phyloP scores from a whole-genome alignment of 257 asterid species.

The Solanum bulbocastanum region DNA sequence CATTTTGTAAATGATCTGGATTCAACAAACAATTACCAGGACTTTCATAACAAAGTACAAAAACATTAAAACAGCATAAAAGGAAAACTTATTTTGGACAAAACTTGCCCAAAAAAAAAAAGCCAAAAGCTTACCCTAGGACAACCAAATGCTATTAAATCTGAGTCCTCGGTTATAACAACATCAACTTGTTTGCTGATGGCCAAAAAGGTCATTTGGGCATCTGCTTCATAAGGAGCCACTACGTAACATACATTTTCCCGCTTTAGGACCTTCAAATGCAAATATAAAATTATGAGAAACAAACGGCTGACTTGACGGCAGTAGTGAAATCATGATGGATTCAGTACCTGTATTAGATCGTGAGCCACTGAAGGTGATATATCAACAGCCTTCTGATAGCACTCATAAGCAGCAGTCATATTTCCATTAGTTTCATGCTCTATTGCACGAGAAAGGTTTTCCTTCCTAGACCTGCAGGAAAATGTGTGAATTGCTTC shows the following conservation, averaged over 20 bases:
- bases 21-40: background rate
- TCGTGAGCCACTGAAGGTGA: slow-evolving; percentile 90
- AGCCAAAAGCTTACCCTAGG: slow-evolving; percentile 62
- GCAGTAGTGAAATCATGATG: background rate
- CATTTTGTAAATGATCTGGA: slow-evolving; percentile 93
- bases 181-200: slow-evolving; percentile 77
- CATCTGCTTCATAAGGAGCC: slow-evolving; percentile 99
- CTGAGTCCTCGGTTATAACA: slow-evolving; percentile 94
- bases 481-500: background rate
- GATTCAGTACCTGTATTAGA: slow-evolving; percentile 67
- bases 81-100: background rate
- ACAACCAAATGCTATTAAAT: slow-evolving; percentile 88
- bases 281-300: background rate
- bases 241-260: slow-evolving; percentile 67
- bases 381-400: slow-evolving; percentile 96
- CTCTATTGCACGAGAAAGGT: slow-evolving; percentile 81
- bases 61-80: background rate
- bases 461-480: slow-evolving; percentile 75
- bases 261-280: slow-evolving; percentile 55
- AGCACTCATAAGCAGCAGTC: slow-evolving; percentile 86
- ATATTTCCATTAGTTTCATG: slow-evolving; percentile 86
- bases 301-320: background rate
- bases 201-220: slow-evolving; percentile 91
- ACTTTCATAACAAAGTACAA: background rate
- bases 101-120: background rate